Evolutionary conservation across 2,329 filamentous ascomycete genomes (phyloP).

Genomic region (Aspergillus hiratsukae): DNA sequence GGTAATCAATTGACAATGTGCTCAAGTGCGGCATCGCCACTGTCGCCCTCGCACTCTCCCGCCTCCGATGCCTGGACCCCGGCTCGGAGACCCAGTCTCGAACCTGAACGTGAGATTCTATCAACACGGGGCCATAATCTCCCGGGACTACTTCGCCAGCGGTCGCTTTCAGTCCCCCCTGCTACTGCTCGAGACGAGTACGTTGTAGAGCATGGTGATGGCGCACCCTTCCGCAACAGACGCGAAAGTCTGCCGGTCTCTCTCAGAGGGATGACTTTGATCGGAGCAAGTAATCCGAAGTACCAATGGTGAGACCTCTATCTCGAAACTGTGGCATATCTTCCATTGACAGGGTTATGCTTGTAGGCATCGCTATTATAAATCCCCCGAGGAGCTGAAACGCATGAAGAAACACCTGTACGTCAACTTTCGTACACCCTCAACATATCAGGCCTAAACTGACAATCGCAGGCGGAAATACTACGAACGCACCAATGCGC

Average conservation of each 20-base stretch:
- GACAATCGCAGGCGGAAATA: conserved; percentile 61
- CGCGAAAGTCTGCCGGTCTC: not conserved
- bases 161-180: conserved; percentile 17
- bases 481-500: conserved; percentile 82
- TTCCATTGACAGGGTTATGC: not conserved
- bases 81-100: conserved; percentile 29
- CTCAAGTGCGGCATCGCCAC: not conserved
- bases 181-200: conserved; percentile 15
- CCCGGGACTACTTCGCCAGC: conserved; percentile 27
- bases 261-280: conserved; percentile 46
- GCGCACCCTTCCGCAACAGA: conserved; percentile 10
- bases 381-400: conserved; percentile 68
- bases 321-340: not conserved
- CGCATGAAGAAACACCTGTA: conserved; percentile 67
- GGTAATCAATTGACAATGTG: not conserved
- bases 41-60: conserved; percentile 1
- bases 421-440: conserved; percentile 15
- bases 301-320: conserved; percentile 63
- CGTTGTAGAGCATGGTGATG: conserved; percentile 27
- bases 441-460: not conserved
- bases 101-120: conserved; percentile 31
- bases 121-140: conserved; percentile 39
- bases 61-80: conserved; percentile 11
- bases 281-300: conserved; percentile 80
- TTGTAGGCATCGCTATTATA: conserved; percentile 71